phyloP scores from a whole-genome alignment of 441 rosid species.

The California macrophylla region DNA sequence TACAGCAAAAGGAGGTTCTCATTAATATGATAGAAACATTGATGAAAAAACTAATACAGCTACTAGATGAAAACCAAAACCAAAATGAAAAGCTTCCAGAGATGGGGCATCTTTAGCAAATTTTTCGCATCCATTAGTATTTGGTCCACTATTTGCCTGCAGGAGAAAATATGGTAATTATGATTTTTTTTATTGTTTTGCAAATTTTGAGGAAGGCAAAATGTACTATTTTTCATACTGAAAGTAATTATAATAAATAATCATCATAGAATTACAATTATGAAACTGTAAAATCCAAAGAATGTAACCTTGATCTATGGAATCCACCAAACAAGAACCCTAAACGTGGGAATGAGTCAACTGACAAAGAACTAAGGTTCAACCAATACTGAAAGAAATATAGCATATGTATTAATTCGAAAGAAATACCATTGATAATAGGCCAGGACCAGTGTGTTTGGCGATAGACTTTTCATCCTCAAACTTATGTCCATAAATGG shows the following conservation, averaged over 20 bases:
- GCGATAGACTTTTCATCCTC: conserved; percentile 84
- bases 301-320: too few relatives aligned
- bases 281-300: too few relatives aligned
- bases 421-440: conserved; percentile 67
- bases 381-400: too few relatives aligned
- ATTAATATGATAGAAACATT: neutral
- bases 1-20: conserved; percentile 31
- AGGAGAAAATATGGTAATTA: conserved; percentile 5
- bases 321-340: too few relatives aligned
- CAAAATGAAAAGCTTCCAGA: neutral
- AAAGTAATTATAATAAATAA: too few relatives aligned
- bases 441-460: conserved; percentile 92
- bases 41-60: neutral
- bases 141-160: conserved; percentile 91
- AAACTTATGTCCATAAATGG: conserved; percentile 74
- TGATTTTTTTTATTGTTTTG: neutral
- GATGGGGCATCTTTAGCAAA: neutral
- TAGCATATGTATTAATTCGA: neutral
- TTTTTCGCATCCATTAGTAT: conserved; percentile 51
- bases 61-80: neutral
- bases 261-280: too few relatives aligned
- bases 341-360: too few relatives aligned
- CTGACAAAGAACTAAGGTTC: too few relatives aligned
- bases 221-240: neutral
- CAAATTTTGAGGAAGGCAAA: neutral